phyloP scores from a whole-genome alignment of 371 early-diverging fungal genomes.

The Circinella umbellata region DNA sequence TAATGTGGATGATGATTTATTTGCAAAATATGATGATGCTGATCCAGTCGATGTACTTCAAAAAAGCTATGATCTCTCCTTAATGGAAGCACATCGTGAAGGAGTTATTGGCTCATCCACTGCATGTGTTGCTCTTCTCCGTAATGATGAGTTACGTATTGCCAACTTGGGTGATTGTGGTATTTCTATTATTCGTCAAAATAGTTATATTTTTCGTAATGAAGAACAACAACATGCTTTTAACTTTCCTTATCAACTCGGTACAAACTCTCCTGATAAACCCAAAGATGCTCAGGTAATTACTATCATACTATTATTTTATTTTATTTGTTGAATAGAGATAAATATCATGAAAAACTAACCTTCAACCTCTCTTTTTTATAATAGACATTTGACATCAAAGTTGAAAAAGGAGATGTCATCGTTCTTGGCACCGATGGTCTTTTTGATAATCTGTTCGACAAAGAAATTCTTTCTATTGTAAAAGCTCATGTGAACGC shows the following conservation, averaged over 20 bases:
- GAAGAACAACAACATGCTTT: slow-evolving; percentile 90
- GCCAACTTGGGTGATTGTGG: slow-evolving; percentile 96
- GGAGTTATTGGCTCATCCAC: slow-evolving; percentile 89
- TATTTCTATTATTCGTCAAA: slow-evolving; percentile 83
- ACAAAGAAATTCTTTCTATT: slow-evolving; percentile 78
- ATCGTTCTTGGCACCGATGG: slow-evolving; percentile 82
- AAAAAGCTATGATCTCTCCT: slow-evolving; percentile 75
- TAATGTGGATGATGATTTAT: slow-evolving; percentile 47
- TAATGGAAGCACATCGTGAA: slow-evolving; percentile 69
- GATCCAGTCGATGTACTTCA: slow-evolving; percentile 83
- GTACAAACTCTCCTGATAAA: slow-evolving; percentile 67
- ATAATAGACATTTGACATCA: slow-evolving; percentile 64
- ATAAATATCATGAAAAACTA: neutral
- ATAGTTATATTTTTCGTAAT: slow-evolving; percentile 87
- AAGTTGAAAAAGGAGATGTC: slow-evolving; percentile 80
- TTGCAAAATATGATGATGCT: slow-evolving; percentile 71
- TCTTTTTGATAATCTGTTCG: slow-evolving; percentile 84
- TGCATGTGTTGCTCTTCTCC: slow-evolving; percentile 84
- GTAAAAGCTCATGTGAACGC: slow-evolving; percentile 63
- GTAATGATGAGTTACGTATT: slow-evolving; percentile 90
- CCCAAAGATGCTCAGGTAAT: slow-evolving; percentile 66
- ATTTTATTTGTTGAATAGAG: neutral
- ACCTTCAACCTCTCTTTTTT: neutral
- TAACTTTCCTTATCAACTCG: slow-evolving; percentile 84
- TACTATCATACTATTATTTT: neutral